phyloP scores from a whole-genome alignment of 768 basidiomycete genomes.

The Tremella yokohamensis region DNA sequence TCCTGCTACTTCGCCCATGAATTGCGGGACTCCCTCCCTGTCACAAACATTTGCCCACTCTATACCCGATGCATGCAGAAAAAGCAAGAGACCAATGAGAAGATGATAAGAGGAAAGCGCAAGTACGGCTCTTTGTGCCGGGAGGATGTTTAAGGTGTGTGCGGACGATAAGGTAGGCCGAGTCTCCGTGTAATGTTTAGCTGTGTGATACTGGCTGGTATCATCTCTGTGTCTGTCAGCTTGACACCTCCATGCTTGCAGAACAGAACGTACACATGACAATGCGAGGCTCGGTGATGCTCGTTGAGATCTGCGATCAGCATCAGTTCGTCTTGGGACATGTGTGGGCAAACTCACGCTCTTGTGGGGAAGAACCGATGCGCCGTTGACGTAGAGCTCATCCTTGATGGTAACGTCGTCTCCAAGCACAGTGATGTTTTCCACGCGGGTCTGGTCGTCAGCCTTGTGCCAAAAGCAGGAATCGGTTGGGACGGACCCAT shows the following conservation, averaged over 20 bases:
- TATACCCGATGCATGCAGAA: no score
- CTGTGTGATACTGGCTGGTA: background rate
- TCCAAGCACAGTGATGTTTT: slow-evolving; percentile 54
- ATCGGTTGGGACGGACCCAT: slow-evolving; percentile 42
- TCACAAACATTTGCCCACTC: no score
- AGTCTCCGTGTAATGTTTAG: background rate
- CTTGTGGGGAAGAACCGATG: slow-evolving; percentile 52
- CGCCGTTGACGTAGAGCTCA: slow-evolving; percentile 54
- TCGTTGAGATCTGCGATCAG: slow-evolving; percentile 43
- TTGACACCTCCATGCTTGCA: no score
- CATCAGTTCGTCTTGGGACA: background rate
- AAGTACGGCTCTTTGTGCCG: no score
- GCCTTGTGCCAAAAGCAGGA: background rate
- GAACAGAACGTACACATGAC: slow-evolving; percentile 48
- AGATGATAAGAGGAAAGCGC: no score
- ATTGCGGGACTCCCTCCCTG: no score
- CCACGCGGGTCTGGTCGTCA: slow-evolving; percentile 50
- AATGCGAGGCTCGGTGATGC: slow-evolving; percentile 51
- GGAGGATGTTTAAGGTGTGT: no score
- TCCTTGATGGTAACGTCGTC: slow-evolving; percentile 57
- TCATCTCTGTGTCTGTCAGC: no score
- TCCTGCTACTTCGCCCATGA: no score
- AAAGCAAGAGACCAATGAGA: no score
- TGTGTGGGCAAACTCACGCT: slow-evolving; percentile 38
- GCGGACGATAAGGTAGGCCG: no score